These are phyloP conservation scores for Helianthus annuus DNA, from an alignment of 129 eudicot species.

Conservation along the genomic window DNA sequence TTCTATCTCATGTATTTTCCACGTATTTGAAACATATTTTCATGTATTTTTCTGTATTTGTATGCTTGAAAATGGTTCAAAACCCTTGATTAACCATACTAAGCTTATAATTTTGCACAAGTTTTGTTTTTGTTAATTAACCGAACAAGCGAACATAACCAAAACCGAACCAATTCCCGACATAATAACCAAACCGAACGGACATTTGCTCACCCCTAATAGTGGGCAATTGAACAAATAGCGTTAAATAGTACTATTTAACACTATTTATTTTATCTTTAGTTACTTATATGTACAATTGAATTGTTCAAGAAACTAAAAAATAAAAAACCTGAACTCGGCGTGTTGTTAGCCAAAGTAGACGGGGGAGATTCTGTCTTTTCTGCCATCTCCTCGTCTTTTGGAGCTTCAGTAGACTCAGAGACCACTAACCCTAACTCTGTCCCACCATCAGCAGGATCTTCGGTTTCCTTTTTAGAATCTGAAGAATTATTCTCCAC, in stretches of 20 bases:
- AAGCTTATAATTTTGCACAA: too few species aligned
- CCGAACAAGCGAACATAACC: too few species aligned
- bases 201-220: too few species aligned
- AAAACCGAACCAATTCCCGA: too few species aligned
- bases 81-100: too few species aligned
- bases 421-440: constrained; percentile 28
- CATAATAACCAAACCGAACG: too few species aligned
- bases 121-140: too few species aligned
- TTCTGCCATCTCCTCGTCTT: constrained; percentile 54
- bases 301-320: constrained; percentile 20
- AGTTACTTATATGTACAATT: neutral
- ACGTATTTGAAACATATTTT: too few species aligned
- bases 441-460: constrained; percentile 24
- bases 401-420: constrained; percentile 41
- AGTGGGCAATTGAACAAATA: too few species aligned
- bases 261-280: neutral
- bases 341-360: constrained; percentile 38
- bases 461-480: constrained; percentile 47
- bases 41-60: too few species aligned
- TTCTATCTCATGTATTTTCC: too few species aligned
- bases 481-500: constrained; percentile 45
- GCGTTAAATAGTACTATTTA: neutral
- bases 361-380: constrained; percentile 36
- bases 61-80: too few species aligned
- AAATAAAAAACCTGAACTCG: constrained; percentile 47